phyloP scores from a whole-genome alignment of 495 filamentous ascomycete species.

The Hypoxylon perforatum region DNA sequence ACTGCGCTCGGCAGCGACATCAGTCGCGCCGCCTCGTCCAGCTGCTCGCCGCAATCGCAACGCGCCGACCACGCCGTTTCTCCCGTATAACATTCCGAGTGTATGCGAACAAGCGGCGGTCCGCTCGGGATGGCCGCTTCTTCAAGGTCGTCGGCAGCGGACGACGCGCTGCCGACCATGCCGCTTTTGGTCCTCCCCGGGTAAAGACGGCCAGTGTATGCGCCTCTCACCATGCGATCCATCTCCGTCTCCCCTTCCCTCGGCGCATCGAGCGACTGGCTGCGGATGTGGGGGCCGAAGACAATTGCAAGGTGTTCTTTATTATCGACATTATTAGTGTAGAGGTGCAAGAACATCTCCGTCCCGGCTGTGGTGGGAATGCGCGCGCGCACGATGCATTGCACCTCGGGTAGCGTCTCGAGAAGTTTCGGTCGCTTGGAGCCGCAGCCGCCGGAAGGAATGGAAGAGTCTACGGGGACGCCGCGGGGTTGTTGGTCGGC shows the following conservation, averaged over 20 bases:
- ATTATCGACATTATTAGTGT: slow-evolving; percentile 89
- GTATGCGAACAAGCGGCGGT: slow-evolving; percentile 86
- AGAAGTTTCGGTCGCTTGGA: slow-evolving; percentile 74
- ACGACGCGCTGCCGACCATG: slow-evolving; percentile 40
- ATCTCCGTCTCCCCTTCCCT: slow-evolving; percentile 91
- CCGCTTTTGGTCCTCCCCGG: slow-evolving; percentile 83
- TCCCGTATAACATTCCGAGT: slow-evolving; percentile 98
- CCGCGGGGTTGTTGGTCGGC: slow-evolving; percentile 55
- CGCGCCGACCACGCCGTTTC: slow-evolving; percentile 98
- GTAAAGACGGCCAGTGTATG: slow-evolving; percentile 87
- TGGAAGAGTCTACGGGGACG: slow-evolving; percentile 65
- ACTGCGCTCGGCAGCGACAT: slow-evolving; percentile 82
- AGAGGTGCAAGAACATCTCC: slow-evolving; percentile 97
- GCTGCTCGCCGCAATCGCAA: slow-evolving; percentile 97
- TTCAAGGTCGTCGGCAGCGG: slow-evolving; percentile 24
- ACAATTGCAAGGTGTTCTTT: slow-evolving; percentile 99
- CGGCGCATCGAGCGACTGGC: slow-evolving; percentile 78
- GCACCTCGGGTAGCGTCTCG: slow-evolving; percentile 74
- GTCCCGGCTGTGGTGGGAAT: slow-evolving; percentile 89
- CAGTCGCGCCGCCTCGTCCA: slow-evolving; percentile 93
- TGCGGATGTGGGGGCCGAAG: slow-evolving; percentile 87
- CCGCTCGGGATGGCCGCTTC: slow-evolving; percentile 14
- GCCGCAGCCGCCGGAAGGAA: slow-evolving; percentile 61
- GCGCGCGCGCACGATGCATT: slow-evolving; percentile 84
- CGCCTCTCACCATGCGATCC: slow-evolving; percentile 94